Evolutionary conservation across 2,329 filamentous ascomycete species (phyloP).

Genomic region (Cercospora zeina): DNA sequence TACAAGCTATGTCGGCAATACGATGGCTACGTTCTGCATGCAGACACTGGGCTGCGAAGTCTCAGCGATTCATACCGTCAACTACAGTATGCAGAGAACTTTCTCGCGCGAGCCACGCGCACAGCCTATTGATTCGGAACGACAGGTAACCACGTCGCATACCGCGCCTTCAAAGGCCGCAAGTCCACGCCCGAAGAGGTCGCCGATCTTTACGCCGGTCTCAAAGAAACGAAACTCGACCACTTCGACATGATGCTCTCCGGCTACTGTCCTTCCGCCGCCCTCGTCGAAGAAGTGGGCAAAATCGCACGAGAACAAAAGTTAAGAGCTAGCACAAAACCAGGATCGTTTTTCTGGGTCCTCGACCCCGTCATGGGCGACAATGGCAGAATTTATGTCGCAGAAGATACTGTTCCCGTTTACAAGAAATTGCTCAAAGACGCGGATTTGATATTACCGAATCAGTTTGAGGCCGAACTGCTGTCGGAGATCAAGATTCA

Average conservation of each 20-base stretch:
- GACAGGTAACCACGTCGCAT: slow-evolving; percentile 90
- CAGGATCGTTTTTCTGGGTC: slow-evolving; percentile 91
- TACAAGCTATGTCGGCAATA: slow-evolving; percentile 90
- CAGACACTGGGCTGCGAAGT: slow-evolving; percentile 93
- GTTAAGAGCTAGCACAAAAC: slow-evolving; percentile 59
- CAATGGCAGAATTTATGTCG: slow-evolving; percentile 87
- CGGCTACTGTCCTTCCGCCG: slow-evolving; percentile 87
- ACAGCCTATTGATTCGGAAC: neutral
- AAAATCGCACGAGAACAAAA: slow-evolving; percentile 79
- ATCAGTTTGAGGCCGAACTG: slow-evolving; percentile 96
- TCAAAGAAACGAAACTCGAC: slow-evolving; percentile 79
- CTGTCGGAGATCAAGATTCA: slow-evolving; percentile 82
- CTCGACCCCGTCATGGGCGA: slow-evolving; percentile 98
- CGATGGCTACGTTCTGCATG: slow-evolving; percentile 92
- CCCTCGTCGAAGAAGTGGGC: slow-evolving; percentile 80
- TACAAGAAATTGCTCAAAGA: slow-evolving; percentile 78
- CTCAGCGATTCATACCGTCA: slow-evolving; percentile 89
- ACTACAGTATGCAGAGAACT: slow-evolving; percentile 74
- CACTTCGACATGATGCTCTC: slow-evolving; percentile 94
- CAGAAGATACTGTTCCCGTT: slow-evolving; percentile 84
- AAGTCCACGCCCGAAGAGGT: slow-evolving; percentile 81
- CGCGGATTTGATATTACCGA: slow-evolving; percentile 90
- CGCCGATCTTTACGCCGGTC: slow-evolving; percentile 75
- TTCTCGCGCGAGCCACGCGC: neutral
- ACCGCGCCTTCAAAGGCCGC: slow-evolving; percentile 83